These are phyloP conservation scores for Helianthus tuberosus DNA, from an alignment of 129 eudicot species.

Conservation along the genomic window DNA sequence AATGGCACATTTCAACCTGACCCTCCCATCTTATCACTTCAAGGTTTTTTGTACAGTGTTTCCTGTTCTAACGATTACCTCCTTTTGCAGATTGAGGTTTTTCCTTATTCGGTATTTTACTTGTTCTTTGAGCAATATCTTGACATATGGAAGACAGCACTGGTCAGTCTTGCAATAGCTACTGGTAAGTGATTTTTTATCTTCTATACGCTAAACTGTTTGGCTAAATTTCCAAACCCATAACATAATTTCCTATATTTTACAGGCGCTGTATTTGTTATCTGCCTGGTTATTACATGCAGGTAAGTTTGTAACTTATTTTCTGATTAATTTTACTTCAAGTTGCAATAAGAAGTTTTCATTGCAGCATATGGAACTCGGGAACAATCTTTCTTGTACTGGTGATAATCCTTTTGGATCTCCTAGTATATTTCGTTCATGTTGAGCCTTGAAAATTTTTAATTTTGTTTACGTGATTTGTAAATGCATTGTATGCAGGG, in stretches of 20 bases:
- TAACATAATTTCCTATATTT: conserved; percentile 24
- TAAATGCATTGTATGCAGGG: conserved; percentile 56
- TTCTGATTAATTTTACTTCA: neutral
- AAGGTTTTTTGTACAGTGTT: neutral
- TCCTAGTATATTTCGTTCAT: too few species aligned
- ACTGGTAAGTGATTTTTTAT: conserved; percentile 57
- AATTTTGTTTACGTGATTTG: neutral
- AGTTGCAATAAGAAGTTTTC: conserved; percentile 1
- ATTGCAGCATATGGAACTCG: neutral
- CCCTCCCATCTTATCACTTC: neutral
- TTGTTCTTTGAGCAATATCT: conserved; percentile 98
- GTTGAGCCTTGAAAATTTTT: neutral
- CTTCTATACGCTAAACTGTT: neutral
- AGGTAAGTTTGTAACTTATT: conserved; percentile 50
- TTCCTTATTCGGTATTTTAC: conserved; percentile 94
- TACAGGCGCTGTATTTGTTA: conserved; percentile 89
- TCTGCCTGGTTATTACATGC: conserved; percentile 83
- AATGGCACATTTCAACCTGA: neutral
- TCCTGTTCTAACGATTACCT: conserved; percentile 7
- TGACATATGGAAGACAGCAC: conserved; percentile 93
- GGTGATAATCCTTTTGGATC: too few species aligned
- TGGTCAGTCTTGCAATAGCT: conserved; percentile 86
- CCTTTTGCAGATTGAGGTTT: conserved; percentile 78
- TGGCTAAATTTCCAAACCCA: neutral
- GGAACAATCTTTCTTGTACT: too few species aligned